Percentiles rank a stretch among this genome's conserved stretches.
phyloP scores from a whole-genome alignment of 1,284 basidiomycete species.

The Psilocybe mexicana region DNA sequence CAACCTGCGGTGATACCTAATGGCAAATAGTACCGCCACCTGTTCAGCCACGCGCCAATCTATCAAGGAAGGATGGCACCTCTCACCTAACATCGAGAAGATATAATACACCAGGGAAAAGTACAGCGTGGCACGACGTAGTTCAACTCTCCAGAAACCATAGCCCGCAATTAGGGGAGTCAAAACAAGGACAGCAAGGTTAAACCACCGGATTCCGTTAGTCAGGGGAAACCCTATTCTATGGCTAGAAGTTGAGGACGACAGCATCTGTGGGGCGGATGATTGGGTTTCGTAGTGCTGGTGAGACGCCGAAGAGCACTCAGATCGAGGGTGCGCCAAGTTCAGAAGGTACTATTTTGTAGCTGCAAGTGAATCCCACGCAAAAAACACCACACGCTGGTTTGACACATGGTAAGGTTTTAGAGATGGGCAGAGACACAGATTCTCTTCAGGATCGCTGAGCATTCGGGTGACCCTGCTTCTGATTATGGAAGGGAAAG shows the following conservation, averaged over 20 bases:
- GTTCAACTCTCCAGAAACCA: constrained; percentile 55
- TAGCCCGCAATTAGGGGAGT: constrained; percentile 70
- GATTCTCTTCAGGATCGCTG: constrained; percentile 32
- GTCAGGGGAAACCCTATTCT: constrained; percentile 43
- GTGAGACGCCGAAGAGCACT: constrained; percentile 2
- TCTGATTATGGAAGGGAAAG: constrained; percentile 27
- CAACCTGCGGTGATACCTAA: constrained; percentile 64
- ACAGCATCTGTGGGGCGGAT: constrained; percentile 1
- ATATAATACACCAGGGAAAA: constrained; percentile 72
- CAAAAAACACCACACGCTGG: constrained; percentile 10
- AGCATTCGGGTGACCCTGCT: constrained; percentile 19
- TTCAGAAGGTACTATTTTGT: constrained; percentile 16
- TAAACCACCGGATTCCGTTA: constrained; percentile 62
- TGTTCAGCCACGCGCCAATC: constrained; percentile 14
- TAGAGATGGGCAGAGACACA: constrained; percentile 23
- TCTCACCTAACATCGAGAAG: constrained; percentile 69
- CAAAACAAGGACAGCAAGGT: constrained; percentile 63
- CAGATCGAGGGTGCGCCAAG: constrained; percentile 2
- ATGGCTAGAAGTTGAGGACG: not conserved
- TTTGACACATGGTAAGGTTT: constrained; percentile 21
- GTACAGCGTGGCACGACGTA: constrained; percentile 52
- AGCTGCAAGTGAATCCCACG: constrained; percentile 23
- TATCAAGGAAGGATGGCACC: constrained; percentile 10
- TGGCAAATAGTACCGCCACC: constrained; percentile 11
- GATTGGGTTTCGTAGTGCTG: constrained; percentile 1